Percentiles rank a stretch among this genome's conserved stretches.
Conservation (phyloP, 108 stramenopile species). For the Conticribra guillardii region DNA sequence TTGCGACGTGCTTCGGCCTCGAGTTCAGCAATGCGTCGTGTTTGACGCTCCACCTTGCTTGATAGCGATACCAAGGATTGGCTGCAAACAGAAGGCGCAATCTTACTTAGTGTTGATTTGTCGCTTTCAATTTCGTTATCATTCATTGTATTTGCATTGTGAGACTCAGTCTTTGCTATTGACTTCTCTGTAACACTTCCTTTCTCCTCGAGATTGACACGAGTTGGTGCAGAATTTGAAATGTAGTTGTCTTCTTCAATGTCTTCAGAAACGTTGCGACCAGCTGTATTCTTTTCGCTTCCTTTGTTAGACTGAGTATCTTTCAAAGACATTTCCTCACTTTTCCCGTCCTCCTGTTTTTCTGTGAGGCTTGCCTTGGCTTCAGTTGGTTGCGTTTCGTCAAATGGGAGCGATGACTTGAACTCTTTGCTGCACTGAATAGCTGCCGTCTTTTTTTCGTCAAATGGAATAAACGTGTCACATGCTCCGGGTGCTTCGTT, state of each 20-base stretch:
- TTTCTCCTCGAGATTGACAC: too few relatives aligned
- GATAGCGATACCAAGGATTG: not conserved
- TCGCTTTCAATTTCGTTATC: not conserved
- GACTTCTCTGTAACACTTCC: too few relatives aligned
- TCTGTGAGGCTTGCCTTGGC: not conserved
- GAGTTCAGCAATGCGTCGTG: not conserved
- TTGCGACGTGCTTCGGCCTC: not conserved
- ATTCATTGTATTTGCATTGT: not conserved
- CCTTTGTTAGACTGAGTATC: not conserved
- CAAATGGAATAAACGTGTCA: not conserved
- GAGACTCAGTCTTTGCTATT: too few relatives aligned
- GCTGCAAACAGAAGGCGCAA: not conserved
- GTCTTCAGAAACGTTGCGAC: too few relatives aligned
- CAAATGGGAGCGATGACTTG: not conserved
- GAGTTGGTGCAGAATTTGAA: too few relatives aligned
- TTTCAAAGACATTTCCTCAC: not conserved
- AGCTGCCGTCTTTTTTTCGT: not conserved
- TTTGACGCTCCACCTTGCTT: not conserved
- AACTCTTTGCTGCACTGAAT: not conserved
- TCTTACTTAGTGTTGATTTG: not conserved
- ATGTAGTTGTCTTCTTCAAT: too few relatives aligned
- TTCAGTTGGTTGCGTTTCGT: not conserved
- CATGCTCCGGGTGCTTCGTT: not conserved
- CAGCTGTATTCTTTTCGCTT: too few relatives aligned
- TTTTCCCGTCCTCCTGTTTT: not conserved